Base-by-base conservation (phyloP, 306 rosid genomes). In the Dicorynia guianensis region DNA sequence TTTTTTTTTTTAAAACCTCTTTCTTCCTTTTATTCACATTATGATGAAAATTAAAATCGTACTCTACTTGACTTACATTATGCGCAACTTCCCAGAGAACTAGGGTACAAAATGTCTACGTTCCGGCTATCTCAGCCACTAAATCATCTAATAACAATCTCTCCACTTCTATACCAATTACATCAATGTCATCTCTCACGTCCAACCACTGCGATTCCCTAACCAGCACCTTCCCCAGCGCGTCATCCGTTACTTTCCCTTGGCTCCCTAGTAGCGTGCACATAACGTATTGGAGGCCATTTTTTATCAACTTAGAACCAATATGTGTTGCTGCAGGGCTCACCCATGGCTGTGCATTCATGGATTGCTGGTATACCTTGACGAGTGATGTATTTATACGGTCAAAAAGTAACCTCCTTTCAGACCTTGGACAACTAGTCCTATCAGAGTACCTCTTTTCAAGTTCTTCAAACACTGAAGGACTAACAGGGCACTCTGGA, bases 361-460 rank as follows among this genome's bases (percentile, higher is more conserved):
- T 56, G 76, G 56, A 86, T 79, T 85, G 85, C 79, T 86, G 77
- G 58, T 76, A 77, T 46, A 87, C 81, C 74, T 92, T 84, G 67
- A 82, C 8, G 17, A 92, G 80, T 80, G 85, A 93, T 5, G 74
- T 73, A 77, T 90, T 96, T 77, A 96, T 80, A 8, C 87, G 85
- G 78, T 96, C 97, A 4, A 92, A 96, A 76, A 92, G 92, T 77
- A 96, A 67, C 79, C 80, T 89, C 79, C 98, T 88, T 71, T 89
- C 96, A 1, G 85, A 82, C 90, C 85, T 90, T 61, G 89, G 66
- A 63, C 82, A 80, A 60, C 82, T 42, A 36, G 87, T 76, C 75
- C 75, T 43, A 54, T 80, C 84, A 14, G 49, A 9, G 72, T 85
- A 85, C 84, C 84, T 90, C 77, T 88, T 87, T 79, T 90, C 98